Evolutionary conservation across 2,329 filamentous ascomycete species (phyloP).

Genomic region (Xylaria digitata): DNA sequence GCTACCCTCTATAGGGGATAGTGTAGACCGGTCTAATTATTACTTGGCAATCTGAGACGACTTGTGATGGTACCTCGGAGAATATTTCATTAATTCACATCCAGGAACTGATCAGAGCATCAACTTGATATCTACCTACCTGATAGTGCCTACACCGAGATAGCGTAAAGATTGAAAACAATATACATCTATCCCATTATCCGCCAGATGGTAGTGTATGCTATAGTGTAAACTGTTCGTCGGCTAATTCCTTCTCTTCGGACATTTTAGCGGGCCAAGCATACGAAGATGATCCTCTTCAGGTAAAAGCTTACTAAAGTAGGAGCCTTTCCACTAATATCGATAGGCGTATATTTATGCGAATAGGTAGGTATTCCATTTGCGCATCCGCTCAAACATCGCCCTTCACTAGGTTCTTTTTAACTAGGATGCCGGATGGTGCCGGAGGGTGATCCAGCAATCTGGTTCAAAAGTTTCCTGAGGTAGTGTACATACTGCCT

Average conservation of each 20-base stretch:
- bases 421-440: slow-evolving; percentile 12
- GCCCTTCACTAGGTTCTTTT: no score
- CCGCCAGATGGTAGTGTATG: no score
- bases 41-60: background rate
- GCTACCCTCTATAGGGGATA: background rate
- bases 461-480: slow-evolving; percentile 22
- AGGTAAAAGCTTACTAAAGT: slow-evolving; percentile 28
- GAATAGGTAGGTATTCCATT: no score
- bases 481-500: background rate
- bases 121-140: no score
- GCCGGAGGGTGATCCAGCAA: slow-evolving; percentile 20
- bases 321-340: background rate
- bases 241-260: background rate
- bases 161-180: background rate
- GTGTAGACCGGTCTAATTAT: background rate
- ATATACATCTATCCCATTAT: no score
- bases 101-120: no score
- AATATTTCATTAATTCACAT: background rate
- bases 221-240: background rate
- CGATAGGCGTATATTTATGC: slow-evolving; percentile 1
- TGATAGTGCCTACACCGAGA: no score
- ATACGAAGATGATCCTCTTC: background rate
- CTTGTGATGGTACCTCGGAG: no score
- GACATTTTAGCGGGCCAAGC: slow-evolving; percentile 7
- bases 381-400: no score